Base-by-base conservation (phyloP, 2,329 filamentous ascomycete genomes). In the Xylaria sp. region DNA sequence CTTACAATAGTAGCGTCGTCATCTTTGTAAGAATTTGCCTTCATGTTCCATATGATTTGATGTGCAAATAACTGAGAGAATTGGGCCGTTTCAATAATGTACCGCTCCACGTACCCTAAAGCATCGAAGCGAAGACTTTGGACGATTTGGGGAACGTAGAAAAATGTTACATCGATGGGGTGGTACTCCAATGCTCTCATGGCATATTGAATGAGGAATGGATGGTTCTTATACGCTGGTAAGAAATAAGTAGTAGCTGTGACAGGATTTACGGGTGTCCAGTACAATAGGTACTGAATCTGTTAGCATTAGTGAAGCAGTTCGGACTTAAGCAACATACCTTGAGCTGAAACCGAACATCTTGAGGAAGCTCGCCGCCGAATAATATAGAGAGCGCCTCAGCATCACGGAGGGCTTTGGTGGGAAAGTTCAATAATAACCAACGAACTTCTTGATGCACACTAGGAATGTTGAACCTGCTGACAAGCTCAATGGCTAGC, bases 31-130 rank as follows among this genome's bases (percentile, higher is more conserved):
- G 94, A 93, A 79, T 99, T 99, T 38, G 96, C 96, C 80, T 98
- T 99, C 92, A 99, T 99, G 79, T 99, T 99, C 96, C 97, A 99
- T 78, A 99, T 99, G 73, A 99, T 98, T 77, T 99, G 96, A 79
- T 99, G 97, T 2, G 97, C 95, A 80, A 99, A 99, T 9, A 98
- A 83, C 80, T 98, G 96, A n/a, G 96, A 98, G 77, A 97, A 94
- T 75, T 97, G 95, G 1, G 94, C 96, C 0, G 97, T 97, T 82
- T 99, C 96, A 17, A 98, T 86, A 64, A 99, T 98, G 77, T 97
- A 99, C 53, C 95, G 89, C 80, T 97, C 94, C 2, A 97, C 94
- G 77, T 99, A 99, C 65, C 96, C 96, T 28, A 99, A 85, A 13
- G 87, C 88, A 83, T 99, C 96, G 75, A 98, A 97, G 63, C 96